Conservation (phyloP, 495 filamentous ascomycete genomes). For the Rhizodiscina lignyota region DNA sequence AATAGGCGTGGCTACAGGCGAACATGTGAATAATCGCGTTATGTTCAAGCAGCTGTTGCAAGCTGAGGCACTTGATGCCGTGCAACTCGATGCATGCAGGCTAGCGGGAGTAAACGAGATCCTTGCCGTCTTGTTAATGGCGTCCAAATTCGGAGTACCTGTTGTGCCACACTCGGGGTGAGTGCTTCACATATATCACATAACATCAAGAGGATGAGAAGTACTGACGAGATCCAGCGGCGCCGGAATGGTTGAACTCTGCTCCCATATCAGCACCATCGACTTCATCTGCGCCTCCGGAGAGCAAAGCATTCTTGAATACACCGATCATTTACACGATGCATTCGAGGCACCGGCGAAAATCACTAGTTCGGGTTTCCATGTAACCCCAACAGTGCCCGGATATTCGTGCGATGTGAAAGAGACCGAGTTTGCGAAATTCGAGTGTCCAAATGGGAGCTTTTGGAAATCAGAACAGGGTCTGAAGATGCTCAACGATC, state of each 20-base stretch:
- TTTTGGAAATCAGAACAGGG: conserved; percentile 49
- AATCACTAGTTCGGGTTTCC: conserved; percentile 73
- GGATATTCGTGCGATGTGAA: conserved; percentile 93
- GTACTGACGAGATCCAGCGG: too few relatives aligned
- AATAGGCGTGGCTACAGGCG: conserved; percentile 80
- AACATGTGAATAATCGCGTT: conserved; percentile 93
- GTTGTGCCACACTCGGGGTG: conserved; percentile 81
- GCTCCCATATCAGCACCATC: conserved; percentile 82
- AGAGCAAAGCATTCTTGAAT: conserved; percentile 69
- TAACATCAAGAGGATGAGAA: too few relatives aligned
- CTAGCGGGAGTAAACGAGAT: conserved; percentile 89
- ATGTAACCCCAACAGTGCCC: conserved; percentile 64
- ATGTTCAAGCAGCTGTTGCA: conserved; percentile 86
- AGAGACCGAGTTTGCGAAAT: conserved; percentile 66
- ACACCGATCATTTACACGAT: conserved; percentile 86
- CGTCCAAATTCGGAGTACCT: conserved; percentile 68
- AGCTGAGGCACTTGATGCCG: conserved; percentile 64
- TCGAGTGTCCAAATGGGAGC: conserved; percentile 56
- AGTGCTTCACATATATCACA: too few relatives aligned
- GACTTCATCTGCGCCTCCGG: conserved; percentile 82
- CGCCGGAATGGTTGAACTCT: conserved; percentile 85
- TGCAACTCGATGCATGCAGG: conserved; percentile 83
- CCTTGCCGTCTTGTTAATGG: conserved; percentile 77
- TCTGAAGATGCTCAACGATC: conserved; percentile 20
- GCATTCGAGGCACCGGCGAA: conserved; percentile 72